Evolutionary conservation across 2,329 filamentous ascomycete genomes (phyloP), one percentile per base, ranked within the genome.

Genomic region (Ascochyta pisi): DNA sequence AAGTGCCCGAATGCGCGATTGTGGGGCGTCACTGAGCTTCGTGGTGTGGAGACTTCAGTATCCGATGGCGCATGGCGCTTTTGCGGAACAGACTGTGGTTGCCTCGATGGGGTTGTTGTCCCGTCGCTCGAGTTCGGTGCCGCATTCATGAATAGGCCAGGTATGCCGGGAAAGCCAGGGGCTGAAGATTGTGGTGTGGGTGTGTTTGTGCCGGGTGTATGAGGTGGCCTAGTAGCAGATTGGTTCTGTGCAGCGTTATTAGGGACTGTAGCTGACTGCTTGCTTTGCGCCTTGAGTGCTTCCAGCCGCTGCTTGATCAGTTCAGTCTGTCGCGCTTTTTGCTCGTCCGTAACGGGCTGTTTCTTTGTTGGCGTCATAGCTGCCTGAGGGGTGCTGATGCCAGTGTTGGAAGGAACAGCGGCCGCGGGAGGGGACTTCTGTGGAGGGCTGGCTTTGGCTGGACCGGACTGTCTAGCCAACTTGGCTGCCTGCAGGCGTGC

Each of bases 301-400:
- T 92, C 90, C 69, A 96, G 88, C 63, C 91, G 92, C 69, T 91
- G 85, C 61, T 91, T 86, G 42, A 93, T 82, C 29, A 92, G 77
- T 55, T 91, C 90, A 57, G 90, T 96, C 62, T 92, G 85, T 68
- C 88, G 85, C 29, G 79, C 78, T 62, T 79, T 84, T 66, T 77
- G 74, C 38, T 78, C 78, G 5, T 72, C 69, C 3, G 66, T 68
- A 12, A 63, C 57, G 13, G 43, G 67, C 51, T 58, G 59, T 57
- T 61, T 59, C 6, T 52, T 42, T 19, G 56, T 45, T 15, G 60
- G 53, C n/a, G 62, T 63, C n/a, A 48, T 49, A 7, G 43, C 43
- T 37, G 59, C 47, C 22, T 68, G 64, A 13, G 61, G 60, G 4
- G 63, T 56, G 27, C 50, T 56, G 13, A 45, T 49, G 10, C 57